Evolutionary conservation across 108 stramenopile species (phyloP), one percentile per base, ranked within the genome.

Genomic region (Skeletonema grethae): DNA sequence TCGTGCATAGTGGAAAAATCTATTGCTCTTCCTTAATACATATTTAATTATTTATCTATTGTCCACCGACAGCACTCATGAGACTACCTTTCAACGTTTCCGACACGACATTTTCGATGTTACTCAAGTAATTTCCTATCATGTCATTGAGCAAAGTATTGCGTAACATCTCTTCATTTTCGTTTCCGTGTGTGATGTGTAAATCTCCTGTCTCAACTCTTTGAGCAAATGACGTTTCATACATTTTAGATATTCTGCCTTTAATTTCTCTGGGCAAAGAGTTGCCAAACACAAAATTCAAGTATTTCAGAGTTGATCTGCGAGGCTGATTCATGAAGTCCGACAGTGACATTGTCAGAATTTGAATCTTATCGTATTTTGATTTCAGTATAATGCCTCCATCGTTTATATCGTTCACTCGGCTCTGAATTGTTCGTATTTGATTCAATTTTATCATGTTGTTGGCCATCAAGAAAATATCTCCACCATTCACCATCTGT

Each of bases 401-500:
- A 18, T 72, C 29, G 66, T 79, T 70, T 30, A 55, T 31, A 3
- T 63, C 39, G 39, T 64, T 69, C 0, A 57, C 36, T 22, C 38
- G 63, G 5, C 28, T 30, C 57, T 68, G 61, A 2, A 72, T 48
- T 6, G 20, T 28, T 25, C 28, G 43, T 5, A 72, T 45, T 32
- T 72, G 57, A 3, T 63, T 53, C 11, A 79, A 45, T 57, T 71
- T 67, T 24, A 79, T 39, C 7, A 79, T 62, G 28, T 79, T 79
- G 59, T 60, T 79, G 53, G 61, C 77, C 77, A 79, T 79, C 7
- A 70, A 60, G 11, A 65, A 31, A 29, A 79, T 79, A 38, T 79
- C 77, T 35, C 77, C 77, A 9, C 70, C 77, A 15, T 36, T 63
- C 5, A 67, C 46, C 6, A 38, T 65, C 34, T 77, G 77, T 32